Evolutionary conservation across 2,329 filamentous ascomycete species (phyloP).

Genomic region (Cladosporium phlei): DNA sequence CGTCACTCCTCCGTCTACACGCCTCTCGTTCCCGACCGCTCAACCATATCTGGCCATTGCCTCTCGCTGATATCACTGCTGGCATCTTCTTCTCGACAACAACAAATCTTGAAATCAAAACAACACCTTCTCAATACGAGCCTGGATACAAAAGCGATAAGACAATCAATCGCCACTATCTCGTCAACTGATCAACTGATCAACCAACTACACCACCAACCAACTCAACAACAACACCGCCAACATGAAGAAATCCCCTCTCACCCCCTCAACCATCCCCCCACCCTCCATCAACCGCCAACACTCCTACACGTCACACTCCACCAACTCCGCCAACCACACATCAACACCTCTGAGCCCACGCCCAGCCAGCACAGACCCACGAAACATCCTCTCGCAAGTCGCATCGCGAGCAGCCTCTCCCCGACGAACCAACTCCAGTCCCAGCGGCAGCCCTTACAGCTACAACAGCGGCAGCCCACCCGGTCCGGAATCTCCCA

Average conservation of each 20-base stretch:
- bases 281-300: conserved; percentile 28
- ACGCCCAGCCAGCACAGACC: conserved; percentile 5
- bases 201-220: not conserved
- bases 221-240: not conserved
- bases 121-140: not conserved
- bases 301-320: conserved; percentile 24
- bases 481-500: conserved; percentile 6
- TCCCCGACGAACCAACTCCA: conserved; percentile 18
- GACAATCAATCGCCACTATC: too few relatives aligned
- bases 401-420: conserved; percentile 23
- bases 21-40: not conserved
- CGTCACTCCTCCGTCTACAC: not conserved
- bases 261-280: conserved; percentile 24
- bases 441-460: not conserved
- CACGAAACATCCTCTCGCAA: conserved; percentile 16
- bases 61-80: not conserved
- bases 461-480: too few relatives aligned
- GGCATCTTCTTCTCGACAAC: too few relatives aligned
- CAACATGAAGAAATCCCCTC: conserved; percentile 21
- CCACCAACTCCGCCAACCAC: conserved; percentile 4
- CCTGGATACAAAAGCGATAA: too few relatives aligned
- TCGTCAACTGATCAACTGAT: not conserved
- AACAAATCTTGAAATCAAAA: too few relatives aligned
- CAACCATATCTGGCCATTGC: not conserved
- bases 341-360: conserved; percentile 16